phyloP scores from a whole-genome alignment of 805 yeast species.

The Yamadazyma tumulicola region DNA sequence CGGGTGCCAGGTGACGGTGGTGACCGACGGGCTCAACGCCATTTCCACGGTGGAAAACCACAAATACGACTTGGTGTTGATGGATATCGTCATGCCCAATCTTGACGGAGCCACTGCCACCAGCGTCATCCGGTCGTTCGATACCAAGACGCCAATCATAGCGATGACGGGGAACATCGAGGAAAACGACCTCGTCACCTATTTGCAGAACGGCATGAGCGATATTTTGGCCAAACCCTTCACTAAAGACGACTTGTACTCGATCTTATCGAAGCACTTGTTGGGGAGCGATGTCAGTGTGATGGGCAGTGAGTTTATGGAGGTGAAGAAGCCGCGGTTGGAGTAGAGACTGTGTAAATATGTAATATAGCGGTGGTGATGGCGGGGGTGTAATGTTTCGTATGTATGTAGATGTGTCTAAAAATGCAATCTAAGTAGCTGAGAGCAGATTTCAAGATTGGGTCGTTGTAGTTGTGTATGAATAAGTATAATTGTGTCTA shows the following conservation, averaged over 20 bases:
- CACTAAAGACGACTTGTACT: conserved; percentile 77
- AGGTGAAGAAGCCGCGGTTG: too few relatives aligned
- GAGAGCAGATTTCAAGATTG: too few relatives aligned
- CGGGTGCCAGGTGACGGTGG: conserved; percentile 91
- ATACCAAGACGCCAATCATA: conserved; percentile 81
- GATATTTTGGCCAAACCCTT: conserved; percentile 94
- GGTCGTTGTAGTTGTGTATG: too few relatives aligned
- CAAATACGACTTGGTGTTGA: conserved; percentile 70
- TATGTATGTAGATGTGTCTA: too few relatives aligned
- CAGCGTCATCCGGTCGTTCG: conserved; percentile 80
- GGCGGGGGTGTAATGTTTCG: too few relatives aligned
- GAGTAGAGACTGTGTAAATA: too few relatives aligned
- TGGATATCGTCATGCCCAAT: conserved; percentile 91
- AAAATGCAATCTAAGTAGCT: too few relatives aligned
- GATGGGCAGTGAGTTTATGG: too few relatives aligned
- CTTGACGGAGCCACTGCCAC: conserved; percentile 89
- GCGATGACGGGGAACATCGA: conserved; percentile 93
- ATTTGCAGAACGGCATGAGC: conserved; percentile 84
- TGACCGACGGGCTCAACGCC: conserved; percentile 88
- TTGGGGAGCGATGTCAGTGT: conserved; percentile 28
- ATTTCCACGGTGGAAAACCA: conserved; percentile 70
- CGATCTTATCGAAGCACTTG: conserved; percentile 72
- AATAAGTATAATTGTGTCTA: too few relatives aligned
- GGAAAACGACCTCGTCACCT: conserved; percentile 74
- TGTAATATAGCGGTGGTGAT: too few relatives aligned